phyloP scores from a whole-genome alignment of 805 yeast genomes.

The Kockiozyma suomiensis region DNA sequence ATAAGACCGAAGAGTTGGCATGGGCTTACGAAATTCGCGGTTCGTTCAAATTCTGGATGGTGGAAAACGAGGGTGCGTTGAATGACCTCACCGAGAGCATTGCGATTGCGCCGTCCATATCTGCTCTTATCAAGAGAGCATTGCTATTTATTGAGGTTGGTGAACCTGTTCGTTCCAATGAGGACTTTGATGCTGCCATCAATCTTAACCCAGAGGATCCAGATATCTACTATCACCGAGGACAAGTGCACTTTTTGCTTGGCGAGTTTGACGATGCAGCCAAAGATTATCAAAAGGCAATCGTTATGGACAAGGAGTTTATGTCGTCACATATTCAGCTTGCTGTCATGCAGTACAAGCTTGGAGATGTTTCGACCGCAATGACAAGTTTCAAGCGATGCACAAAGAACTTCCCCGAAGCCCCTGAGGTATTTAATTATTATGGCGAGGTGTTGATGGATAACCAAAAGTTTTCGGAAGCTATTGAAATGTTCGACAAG shows the following conservation, averaged over 20 bases:
- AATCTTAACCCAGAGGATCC: slow-evolving; percentile 68
- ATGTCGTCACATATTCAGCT: slow-evolving; percentile 86
- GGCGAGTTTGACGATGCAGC: slow-evolving; percentile 74
- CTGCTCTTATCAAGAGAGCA: slow-evolving; percentile 80
- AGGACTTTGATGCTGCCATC: slow-evolving; percentile 72
- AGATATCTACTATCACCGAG: slow-evolving; percentile 90
- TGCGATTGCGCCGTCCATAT: slow-evolving; percentile 65
- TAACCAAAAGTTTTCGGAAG: slow-evolving; percentile 68
- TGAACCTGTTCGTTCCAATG: slow-evolving; percentile 58
- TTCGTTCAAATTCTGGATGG: slow-evolving; percentile 79
- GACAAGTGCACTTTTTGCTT: slow-evolving; percentile 84
- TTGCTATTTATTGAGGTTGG: slow-evolving; percentile 80
- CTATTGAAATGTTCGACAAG: slow-evolving; percentile 80
- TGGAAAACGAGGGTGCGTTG: slow-evolving; percentile 67
- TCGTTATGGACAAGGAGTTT: slow-evolving; percentile 70
- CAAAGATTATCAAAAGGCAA: slow-evolving; percentile 72
- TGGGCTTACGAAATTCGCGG: slow-evolving; percentile 83
- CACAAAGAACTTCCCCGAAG: slow-evolving; percentile 73
- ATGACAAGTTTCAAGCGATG: slow-evolving; percentile 33
- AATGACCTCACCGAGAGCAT: slow-evolving; percentile 66
- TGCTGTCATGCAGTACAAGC: slow-evolving; percentile 84
- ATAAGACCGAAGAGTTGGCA: slow-evolving; percentile 49
- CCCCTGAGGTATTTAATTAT: slow-evolving; percentile 92
- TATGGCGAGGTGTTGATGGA: slow-evolving; percentile 93
- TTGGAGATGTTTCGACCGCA: slow-evolving; percentile 29